Evolutionary conservation across 164 flowering plant species (phyloP), one percentile per base, ranked within the genome.

Genomic region (Vitis amurensis): DNA sequence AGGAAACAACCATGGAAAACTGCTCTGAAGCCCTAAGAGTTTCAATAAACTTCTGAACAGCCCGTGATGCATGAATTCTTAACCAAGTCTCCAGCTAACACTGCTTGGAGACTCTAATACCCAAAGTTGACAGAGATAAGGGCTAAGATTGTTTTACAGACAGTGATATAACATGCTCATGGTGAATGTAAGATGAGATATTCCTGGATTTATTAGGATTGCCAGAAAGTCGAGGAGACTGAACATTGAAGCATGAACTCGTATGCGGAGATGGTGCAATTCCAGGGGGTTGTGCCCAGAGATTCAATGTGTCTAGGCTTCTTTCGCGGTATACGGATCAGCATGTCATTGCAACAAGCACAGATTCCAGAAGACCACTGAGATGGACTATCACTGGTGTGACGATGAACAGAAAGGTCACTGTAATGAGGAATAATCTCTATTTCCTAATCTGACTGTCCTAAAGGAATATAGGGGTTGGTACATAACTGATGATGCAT

Each of bases 301-400:
- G 82, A 71, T 87, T 85, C 73, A 93, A 79, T 77, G 78, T 80
- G 82, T 74, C 90, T 87, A n/a, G 91, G 92, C 82, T 88, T 93
- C 75, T 77, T 81, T 70, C 98, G 97, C 13, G 99, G 99, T 67
- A 95, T 69, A 71, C 93, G 90, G 3, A 90, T 71, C 77, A 93
- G 85, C 92, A 95, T 86, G 27, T 91, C 98, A 82, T 94, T 97
- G 67, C 79, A 94, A 67, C 98, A 94, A 67, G 98, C 98, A 82
- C 97, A 94, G 68, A 94, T 91, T 79, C 98, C 98, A 69, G 97
- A 94, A 56, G 89, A 86, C 98, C 96, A 94, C 69, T 89, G 91
- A 11, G 63, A 50, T 0, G 79, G 78, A 23, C 56, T 81, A 59
- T 69, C 79, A 23, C 73, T 59, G 3, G 2, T 56, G 29, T 29